Conservation (phyloP, 208 protist genomes). For the Angomonas ambiguus region DNA sequence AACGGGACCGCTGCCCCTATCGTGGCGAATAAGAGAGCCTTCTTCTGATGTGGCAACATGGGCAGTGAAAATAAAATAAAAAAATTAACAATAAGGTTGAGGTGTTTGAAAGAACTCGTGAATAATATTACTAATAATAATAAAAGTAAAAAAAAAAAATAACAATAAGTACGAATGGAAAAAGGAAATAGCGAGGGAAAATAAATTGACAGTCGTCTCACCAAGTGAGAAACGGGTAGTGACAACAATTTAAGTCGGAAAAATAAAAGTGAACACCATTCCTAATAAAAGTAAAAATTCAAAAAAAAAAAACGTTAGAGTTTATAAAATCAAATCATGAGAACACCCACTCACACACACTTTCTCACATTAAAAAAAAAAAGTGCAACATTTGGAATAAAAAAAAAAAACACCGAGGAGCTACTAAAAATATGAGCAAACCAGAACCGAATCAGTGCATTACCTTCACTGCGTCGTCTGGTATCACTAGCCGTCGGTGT, state of each 20-base stretch:
- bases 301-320: neutral
- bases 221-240: neutral
- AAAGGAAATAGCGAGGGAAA: neutral
- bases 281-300: neutral
- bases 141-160: constrained; percentile 2
- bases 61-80: neutral
- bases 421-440: neutral
- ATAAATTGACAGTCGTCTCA: neutral
- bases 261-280: too few relatives aligned
- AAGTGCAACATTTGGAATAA: too few relatives aligned
- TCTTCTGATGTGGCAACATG: constrained; percentile 1
- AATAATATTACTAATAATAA: constrained; percentile 1
- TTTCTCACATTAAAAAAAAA: too few relatives aligned
- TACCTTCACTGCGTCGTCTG: too few relatives aligned
- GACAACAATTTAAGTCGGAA: neutral
- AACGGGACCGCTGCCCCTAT: constrained; percentile 22
- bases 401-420: constrained; percentile 2
- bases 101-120: neutral
- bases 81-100: neutral
- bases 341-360: too few relatives aligned
- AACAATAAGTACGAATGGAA: constrained; percentile 9
- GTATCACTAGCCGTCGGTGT: too few relatives aligned
- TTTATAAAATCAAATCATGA: too few relatives aligned
- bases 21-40: neutral
- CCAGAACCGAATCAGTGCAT: too few relatives aligned